Percentiles rank a stretch among this genome's conserved stretches.
Evolutionary conservation across 306 rosid genomes (phyloP).

Genomic region (Prunus armeniaca): DNA sequence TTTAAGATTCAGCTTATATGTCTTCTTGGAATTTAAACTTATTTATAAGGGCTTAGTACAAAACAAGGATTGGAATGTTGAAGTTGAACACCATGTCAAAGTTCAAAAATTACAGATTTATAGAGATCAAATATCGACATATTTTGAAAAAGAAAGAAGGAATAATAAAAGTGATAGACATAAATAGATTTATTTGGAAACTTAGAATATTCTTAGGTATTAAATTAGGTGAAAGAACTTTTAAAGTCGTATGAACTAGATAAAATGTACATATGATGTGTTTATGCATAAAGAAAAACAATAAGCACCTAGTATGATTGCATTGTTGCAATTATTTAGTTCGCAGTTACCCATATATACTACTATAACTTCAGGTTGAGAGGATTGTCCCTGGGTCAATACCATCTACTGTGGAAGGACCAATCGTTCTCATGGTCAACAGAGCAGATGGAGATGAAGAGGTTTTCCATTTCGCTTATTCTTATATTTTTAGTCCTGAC

Average conservation of each 20-base stretch:
- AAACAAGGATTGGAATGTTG: neutral
- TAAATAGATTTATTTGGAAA: neutral
- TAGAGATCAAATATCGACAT: neutral
- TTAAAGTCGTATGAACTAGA: neutral
- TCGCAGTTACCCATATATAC: slow-evolving; percentile 1
- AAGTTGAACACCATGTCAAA: neutral
- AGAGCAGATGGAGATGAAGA: slow-evolving; percentile 98
- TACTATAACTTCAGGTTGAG: slow-evolving; percentile 64
- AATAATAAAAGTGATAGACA: too few relatives aligned
- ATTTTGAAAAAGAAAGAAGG: neutral
- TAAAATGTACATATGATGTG: neutral
- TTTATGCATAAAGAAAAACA: neutral
- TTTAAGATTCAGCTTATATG: neutral
- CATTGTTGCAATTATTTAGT: neutral
- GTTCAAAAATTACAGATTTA: neutral
- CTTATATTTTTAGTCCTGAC: neutral
- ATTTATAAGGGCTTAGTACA: neutral
- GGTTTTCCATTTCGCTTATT: slow-evolving; percentile 40
- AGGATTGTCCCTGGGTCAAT: slow-evolving; percentile 81
- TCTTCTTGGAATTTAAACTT: neutral
- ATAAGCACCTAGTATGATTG: neutral
- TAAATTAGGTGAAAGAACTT: neutral
- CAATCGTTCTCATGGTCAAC: slow-evolving; percentile 72
- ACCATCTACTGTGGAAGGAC: slow-evolving; percentile 66
- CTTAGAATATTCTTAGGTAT: neutral